Conservation (phyloP, 306 rosid species). For the Castanea crenata region DNA sequence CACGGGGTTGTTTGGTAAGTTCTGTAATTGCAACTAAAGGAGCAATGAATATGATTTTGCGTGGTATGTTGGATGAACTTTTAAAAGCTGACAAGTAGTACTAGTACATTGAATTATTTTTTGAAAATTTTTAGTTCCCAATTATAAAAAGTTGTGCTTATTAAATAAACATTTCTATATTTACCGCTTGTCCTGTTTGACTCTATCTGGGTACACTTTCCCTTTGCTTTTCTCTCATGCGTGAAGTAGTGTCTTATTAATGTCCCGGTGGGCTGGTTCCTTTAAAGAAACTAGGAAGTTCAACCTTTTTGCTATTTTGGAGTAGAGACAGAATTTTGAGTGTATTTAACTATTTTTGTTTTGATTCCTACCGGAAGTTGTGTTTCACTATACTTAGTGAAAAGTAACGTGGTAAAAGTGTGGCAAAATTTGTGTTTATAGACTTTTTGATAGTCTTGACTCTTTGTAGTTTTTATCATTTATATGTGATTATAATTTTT, state of each 20-base stretch:
- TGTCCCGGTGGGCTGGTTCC: too few species aligned
- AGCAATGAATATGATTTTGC: neutral
- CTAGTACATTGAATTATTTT: neutral
- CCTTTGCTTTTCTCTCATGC: too few species aligned
- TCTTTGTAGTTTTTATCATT: constrained; percentile 8
- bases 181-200: too few species aligned
- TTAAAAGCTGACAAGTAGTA: neutral
- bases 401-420: too few species aligned
- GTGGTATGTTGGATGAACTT: neutral
- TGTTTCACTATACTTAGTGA: neutral
- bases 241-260: too few species aligned
- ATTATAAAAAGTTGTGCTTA: neutral
- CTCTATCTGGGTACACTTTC: too few species aligned
- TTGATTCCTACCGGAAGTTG: constrained; percentile 20
- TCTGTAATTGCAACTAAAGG: neutral
- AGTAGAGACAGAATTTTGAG: too few species aligned
- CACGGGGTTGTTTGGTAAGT: neutral
- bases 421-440: too few species aligned
- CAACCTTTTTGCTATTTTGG: too few species aligned
- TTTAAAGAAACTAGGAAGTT: too few species aligned
- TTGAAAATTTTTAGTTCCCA: too few species aligned
- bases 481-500: neutral
- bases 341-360: neutral
- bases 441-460: constrained; percentile 24
- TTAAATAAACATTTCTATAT: neutral